phyloP scores from a whole-genome alignment of 345 rosid genomes.

The Cardamine resedifolia region DNA sequence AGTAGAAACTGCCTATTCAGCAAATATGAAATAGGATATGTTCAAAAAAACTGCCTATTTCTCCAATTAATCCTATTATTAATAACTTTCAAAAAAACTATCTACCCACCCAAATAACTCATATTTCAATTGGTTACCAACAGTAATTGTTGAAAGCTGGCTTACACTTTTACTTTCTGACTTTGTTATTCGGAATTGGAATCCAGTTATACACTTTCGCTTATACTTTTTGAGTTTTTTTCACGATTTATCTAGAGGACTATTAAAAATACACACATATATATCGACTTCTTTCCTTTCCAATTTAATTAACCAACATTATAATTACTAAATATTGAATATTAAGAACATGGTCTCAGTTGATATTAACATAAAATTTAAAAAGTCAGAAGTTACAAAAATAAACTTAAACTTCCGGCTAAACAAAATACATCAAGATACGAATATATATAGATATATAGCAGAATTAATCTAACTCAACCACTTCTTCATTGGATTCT shows the following conservation, averaged over 20 bases:
- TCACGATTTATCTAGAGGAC: neutral
- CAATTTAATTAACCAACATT: neutral
- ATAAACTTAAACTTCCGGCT: slow-evolving; percentile 16
- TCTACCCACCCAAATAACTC: no score
- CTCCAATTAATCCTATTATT: no score
- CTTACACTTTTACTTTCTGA: neutral
- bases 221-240: no score
- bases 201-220: neutral
- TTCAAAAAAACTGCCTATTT: no score
- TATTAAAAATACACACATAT: neutral
- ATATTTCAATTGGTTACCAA: no score
- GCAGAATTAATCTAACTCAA: slow-evolving; percentile 20
- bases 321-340: slow-evolving; percentile 1
- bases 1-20: no score
- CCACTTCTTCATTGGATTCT: slow-evolving; percentile 8
- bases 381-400: slow-evolving; percentile 29
- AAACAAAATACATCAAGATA: slow-evolving; percentile 25
- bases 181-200: neutral
- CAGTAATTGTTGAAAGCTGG: neutral
- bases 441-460: slow-evolving; percentile 9
- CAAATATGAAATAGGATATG: no score
- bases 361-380: slow-evolving; percentile 28
- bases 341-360: slow-evolving; percentile 12
- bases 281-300: neutral
- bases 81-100: no score